A percentile compares a stretch with the other conserved stretches of the same genome.
phyloP scores from a whole-genome alignment of 2,329 filamentous ascomycete genomes.

The Alternaria longipes region DNA sequence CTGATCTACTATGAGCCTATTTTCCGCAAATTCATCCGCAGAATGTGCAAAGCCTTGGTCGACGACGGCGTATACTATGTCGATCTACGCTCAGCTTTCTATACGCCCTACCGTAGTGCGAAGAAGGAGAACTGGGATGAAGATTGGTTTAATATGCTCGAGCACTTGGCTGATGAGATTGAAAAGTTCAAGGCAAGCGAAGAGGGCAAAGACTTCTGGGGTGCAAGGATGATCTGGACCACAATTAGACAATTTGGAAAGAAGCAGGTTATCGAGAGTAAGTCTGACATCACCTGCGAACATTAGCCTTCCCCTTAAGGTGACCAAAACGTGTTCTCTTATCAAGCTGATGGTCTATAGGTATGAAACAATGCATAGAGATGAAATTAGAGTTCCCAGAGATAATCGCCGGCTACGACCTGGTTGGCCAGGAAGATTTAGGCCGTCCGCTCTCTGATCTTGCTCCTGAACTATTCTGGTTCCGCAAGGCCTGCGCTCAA shows the following conservation, averaged over 20 bases:
- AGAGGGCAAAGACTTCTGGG: constrained; percentile 82
- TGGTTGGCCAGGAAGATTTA: constrained; percentile 86
- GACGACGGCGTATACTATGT: constrained; percentile 86
- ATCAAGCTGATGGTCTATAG: constrained; percentile 28
- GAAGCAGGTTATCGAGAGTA: constrained; percentile 72
- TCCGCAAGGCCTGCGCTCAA: constrained; percentile 82
- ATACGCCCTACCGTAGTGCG: constrained; percentile 72
- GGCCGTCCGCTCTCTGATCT: constrained; percentile 80
- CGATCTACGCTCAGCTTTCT: constrained; percentile 81
- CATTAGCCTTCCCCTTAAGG: neutral
- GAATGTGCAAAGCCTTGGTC: constrained; percentile 75
- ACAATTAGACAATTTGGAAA: constrained; percentile 71
- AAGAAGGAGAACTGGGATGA: constrained; percentile 71
- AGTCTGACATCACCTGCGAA: constrained; percentile 10
- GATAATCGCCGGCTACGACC: constrained; percentile 84
- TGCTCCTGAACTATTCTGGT: constrained; percentile 90
- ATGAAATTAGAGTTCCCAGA: constrained; percentile 82
- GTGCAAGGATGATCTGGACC: constrained; percentile 85
- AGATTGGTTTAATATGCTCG: constrained; percentile 75
- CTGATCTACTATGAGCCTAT: constrained; percentile 92
- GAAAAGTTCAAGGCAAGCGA: constrained; percentile 75
- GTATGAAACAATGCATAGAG: constrained; percentile 86
- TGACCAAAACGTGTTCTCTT: neutral
- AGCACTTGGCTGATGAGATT: constrained; percentile 79
- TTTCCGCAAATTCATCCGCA: constrained; percentile 77